These are phyloP conservation scores for Xylariaceae sp. DNA, from an alignment of 2,329 filamentous ascomycete species.

Conservation along the genomic window DNA sequence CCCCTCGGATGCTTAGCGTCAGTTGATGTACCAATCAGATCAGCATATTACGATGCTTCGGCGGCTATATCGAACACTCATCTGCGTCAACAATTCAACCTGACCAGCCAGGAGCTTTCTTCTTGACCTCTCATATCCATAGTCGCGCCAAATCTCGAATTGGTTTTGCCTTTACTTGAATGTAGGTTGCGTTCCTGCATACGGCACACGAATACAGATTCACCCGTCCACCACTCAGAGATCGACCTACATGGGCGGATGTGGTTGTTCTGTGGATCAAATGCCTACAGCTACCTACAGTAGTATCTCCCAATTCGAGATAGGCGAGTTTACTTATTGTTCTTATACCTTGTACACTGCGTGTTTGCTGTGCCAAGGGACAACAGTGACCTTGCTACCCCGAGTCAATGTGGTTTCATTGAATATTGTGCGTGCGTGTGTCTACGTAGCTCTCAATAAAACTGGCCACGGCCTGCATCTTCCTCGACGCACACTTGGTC, in stretches of 20 bases:
- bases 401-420: slow-evolving; percentile 3
- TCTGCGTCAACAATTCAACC: slow-evolving; percentile 35
- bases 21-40: slow-evolving; percentile 34
- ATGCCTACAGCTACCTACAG: no score
- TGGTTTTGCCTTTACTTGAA: slow-evolving; percentile 13
- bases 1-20: neutral
- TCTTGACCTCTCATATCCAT: slow-evolving; percentile 38
- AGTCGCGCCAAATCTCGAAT: slow-evolving; percentile 31
- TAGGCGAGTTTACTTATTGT: slow-evolving; percentile 3
- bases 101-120: slow-evolving; percentile 38
- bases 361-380: no score
- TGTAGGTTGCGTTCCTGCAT: slow-evolving; percentile 13
- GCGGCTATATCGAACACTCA: slow-evolving; percentile 44
- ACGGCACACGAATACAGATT: slow-evolving; percentile 6
- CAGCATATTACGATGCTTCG: slow-evolving; percentile 23
- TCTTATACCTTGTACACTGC: no score
- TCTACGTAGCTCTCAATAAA: slow-evolving; percentile 18
- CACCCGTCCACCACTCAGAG: slow-evolving; percentile 32
- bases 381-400: no score
- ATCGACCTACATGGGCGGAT: slow-evolving; percentile 15
- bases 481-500: slow-evolving; percentile 13
- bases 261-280: slow-evolving; percentile 15
- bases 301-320: slow-evolving; percentile 4
- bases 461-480: slow-evolving; percentile 24
- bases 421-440: no score